phyloP scores from a whole-genome alignment of 345 rosid species.

The Draba incana region DNA sequence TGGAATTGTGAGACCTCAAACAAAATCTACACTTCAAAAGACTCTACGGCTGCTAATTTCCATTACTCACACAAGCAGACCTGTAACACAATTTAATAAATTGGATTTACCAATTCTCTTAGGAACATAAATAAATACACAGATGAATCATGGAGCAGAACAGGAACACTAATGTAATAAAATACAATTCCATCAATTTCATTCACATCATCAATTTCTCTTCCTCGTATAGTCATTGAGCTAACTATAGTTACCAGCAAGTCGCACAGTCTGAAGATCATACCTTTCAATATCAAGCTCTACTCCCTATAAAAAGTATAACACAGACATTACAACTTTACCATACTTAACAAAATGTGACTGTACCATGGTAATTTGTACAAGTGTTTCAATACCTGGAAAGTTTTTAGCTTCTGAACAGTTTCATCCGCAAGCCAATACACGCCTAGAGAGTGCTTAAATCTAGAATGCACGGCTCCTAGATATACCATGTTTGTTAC shows the following conservation, averaged over 20 bases:
- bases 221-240: neutral
- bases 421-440: conserved; percentile 86
- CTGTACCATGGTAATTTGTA: conserved; percentile 8
- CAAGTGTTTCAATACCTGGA: conserved; percentile 55
- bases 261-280: conserved; percentile 86
- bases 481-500: conserved; percentile 78
- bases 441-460: conserved; percentile 96
- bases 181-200: too few relatives aligned
- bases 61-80: neutral
- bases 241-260: conserved; percentile 63
- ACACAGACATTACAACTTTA: conserved; percentile 19
- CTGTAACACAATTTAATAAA: too few relatives aligned
- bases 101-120: too few relatives aligned
- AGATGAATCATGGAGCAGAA: too few relatives aligned
- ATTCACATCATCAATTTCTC: too few relatives aligned
- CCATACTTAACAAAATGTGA: conserved; percentile 10
- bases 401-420: conserved; percentile 60
- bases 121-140: too few relatives aligned
- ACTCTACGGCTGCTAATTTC: neutral
- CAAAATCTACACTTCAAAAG: too few relatives aligned
- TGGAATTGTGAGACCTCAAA: conserved; percentile 39
- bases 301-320: conserved; percentile 52
- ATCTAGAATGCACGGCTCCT: conserved; percentile 89
- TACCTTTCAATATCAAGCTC: conserved; percentile 79
- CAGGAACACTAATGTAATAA: too few relatives aligned